phyloP scores from a whole-genome alignment of 2,329 filamentous ascomycete genomes.

The Hypoxylon sp. region DNA sequence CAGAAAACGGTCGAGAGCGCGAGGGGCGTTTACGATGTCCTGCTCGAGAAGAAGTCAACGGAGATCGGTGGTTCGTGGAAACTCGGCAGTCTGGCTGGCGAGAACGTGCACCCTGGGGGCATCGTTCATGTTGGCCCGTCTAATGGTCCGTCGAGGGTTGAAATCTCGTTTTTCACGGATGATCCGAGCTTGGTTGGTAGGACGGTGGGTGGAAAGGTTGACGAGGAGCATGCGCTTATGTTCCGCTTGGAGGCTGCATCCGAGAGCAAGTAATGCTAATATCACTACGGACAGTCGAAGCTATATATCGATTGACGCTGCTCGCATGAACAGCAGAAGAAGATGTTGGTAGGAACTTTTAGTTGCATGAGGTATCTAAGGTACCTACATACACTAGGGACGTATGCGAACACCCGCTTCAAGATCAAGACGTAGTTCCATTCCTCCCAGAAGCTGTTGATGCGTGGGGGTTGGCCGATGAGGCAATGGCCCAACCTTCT shows the following conservation, averaged over 20 bases:
- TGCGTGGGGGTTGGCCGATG: slow-evolving; percentile 16
- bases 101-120: slow-evolving; percentile 27
- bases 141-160: not conserved
- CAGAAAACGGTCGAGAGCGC: slow-evolving; percentile 33
- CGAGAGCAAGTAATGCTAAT: not conserved
- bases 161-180: slow-evolving; percentile 36
- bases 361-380: not conserved
- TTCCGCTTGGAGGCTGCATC: slow-evolving; percentile 30
- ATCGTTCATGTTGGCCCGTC: slow-evolving; percentile 10
- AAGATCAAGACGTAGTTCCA: not conserved
- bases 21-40: slow-evolving; percentile 49
- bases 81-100: slow-evolving; percentile 18
- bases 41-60: slow-evolving; percentile 22
- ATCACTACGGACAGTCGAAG: not conserved
- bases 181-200: slow-evolving; percentile 20
- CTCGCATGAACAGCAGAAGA: not conserved
- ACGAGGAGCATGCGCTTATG: slow-evolving; percentile 18
- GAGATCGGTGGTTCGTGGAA: slow-evolving; percentile 8
- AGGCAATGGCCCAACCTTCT: slow-evolving; percentile 59
- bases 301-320: not conserved
- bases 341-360: not conserved
- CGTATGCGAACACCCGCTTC: not conserved
- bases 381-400: not conserved
- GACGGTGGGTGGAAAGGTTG: slow-evolving; percentile 33
- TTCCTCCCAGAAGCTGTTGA: slow-evolving; percentile 21